phyloP scores from a whole-genome alignment of 352 stramenopile genomes.

The Thraustochytrium sp. region DNA sequence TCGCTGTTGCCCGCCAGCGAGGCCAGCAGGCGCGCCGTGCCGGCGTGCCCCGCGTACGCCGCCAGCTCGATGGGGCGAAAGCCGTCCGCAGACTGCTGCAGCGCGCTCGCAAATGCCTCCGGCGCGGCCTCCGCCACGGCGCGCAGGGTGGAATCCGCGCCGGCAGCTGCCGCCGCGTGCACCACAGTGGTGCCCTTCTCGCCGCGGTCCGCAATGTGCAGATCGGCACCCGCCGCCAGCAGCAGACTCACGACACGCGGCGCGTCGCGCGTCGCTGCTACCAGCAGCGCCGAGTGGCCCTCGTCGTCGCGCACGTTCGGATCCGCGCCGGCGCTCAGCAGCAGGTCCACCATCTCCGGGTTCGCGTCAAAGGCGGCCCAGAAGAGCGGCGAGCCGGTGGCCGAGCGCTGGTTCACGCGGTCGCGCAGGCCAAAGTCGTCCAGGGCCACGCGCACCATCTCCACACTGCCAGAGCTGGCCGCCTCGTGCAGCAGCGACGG shows the following conservation, averaged over 20 bases:
- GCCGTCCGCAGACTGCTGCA: neutral
- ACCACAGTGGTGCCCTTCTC: constrained; percentile 6
- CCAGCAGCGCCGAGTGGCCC: neutral
- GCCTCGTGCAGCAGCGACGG: constrained; percentile 24
- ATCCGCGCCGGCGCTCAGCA: neutral
- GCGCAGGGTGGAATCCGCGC: neutral
- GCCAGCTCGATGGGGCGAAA: constrained; percentile 3
- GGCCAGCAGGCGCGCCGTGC: neutral
- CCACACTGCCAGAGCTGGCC: constrained; percentile 14
- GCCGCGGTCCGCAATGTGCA: neutral
- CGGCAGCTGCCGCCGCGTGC: constrained; percentile 8
- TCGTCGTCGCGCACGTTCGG: constrained; percentile 17
- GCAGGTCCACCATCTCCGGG: neutral
- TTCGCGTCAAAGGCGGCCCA: constrained; percentile 26
- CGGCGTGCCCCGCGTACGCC: neutral
- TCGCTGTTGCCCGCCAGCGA: neutral
- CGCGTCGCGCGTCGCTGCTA: constrained; percentile 4
- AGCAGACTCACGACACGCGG: neutral
- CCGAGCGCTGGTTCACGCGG: neutral
- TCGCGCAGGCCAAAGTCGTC: neutral
- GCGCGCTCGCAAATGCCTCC: neutral
- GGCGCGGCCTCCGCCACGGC: neutral
- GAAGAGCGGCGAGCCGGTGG: neutral
- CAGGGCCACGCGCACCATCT: constrained; percentile 23
- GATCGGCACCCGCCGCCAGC: neutral